phyloP scores from a whole-genome alignment of 805 yeast species.

The Diddensiella santjacobensis region DNA sequence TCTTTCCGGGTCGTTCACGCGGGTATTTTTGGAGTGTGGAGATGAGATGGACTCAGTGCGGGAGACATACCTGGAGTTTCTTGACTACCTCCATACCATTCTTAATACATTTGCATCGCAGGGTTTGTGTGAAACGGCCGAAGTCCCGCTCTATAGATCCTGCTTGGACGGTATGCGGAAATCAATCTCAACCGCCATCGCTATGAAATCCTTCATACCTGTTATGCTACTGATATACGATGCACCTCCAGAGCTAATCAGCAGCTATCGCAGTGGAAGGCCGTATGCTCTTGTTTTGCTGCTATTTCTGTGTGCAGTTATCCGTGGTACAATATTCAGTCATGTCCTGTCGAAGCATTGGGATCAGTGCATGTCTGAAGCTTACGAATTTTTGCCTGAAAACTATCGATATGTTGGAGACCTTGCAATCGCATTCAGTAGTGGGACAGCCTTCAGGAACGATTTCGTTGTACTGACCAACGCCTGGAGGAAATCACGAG shows the following conservation, averaged over 20 bases:
- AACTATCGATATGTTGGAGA: not conserved
- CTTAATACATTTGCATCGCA: not conserved
- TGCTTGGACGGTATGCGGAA: constrained; percentile 2
- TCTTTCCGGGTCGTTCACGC: not conserved
- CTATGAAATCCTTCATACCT: constrained; percentile 1
- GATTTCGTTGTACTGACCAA: not conserved
- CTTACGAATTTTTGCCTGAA: constrained; percentile 1
- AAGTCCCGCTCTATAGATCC: not conserved
- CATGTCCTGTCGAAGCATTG: constrained; percentile 1
- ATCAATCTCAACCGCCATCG: not conserved
- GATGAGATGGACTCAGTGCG: too few species aligned
- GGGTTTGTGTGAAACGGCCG: not conserved
- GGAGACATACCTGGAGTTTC: constrained; percentile 1
- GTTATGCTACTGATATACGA: constrained; percentile 6
- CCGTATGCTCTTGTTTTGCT: constrained; percentile 11
- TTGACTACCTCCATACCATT: constrained; percentile 1
- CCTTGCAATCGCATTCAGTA: not conserved
- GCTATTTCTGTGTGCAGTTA: constrained; percentile 7
- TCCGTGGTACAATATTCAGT: constrained; percentile 6
- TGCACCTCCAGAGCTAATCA: constrained; percentile 2
- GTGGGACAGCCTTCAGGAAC: not conserved
- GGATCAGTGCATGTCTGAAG: constrained; percentile 1
- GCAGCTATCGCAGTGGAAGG: not conserved
- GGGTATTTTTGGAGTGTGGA: not conserved
- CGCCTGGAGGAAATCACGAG: constrained; percentile 2